Evolutionary conservation across 106 monocot genomes (phyloP).

Genomic region (Dioscorea alata): DNA sequence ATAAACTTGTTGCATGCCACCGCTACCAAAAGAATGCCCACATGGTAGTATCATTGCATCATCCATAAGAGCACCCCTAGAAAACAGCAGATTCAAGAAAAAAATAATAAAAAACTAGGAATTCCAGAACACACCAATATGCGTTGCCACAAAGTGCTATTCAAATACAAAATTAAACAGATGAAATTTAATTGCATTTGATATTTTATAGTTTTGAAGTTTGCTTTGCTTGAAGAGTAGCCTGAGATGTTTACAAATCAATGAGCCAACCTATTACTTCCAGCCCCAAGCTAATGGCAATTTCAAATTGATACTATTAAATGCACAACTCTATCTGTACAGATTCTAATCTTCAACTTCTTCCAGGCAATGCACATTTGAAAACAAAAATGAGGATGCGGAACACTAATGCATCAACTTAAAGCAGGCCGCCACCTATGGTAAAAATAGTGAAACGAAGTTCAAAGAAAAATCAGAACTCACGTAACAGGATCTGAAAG

Average conservation of each 20-base stretch:
- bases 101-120: neutral
- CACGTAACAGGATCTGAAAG: constrained; percentile 77
- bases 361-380: neutral
- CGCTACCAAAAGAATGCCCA: constrained; percentile 80
- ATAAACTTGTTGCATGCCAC: constrained; percentile 65
- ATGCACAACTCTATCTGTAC: neutral
- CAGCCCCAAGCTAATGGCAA: too few species aligned
- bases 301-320: too few species aligned
- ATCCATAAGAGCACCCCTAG: constrained; percentile 78
- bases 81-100: constrained; percentile 7
- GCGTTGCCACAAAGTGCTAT: neutral
- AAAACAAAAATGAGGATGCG: too few species aligned
- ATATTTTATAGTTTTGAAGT: neutral
- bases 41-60: constrained; percentile 89
- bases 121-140: neutral
- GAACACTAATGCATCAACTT: too few species aligned
- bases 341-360: neutral
- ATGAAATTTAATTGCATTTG: neutral
- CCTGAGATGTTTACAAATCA: too few species aligned
- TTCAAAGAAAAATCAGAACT: constrained; percentile 15
- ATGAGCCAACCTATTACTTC: too few species aligned
- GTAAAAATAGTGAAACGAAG: neutral
- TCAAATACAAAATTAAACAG: neutral
- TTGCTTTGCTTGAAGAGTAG: too few species aligned
- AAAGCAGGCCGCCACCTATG: neutral